Base-by-base conservation (phyloP, 148 eudicot species). In the Rhododendron griersonianum region DNA sequence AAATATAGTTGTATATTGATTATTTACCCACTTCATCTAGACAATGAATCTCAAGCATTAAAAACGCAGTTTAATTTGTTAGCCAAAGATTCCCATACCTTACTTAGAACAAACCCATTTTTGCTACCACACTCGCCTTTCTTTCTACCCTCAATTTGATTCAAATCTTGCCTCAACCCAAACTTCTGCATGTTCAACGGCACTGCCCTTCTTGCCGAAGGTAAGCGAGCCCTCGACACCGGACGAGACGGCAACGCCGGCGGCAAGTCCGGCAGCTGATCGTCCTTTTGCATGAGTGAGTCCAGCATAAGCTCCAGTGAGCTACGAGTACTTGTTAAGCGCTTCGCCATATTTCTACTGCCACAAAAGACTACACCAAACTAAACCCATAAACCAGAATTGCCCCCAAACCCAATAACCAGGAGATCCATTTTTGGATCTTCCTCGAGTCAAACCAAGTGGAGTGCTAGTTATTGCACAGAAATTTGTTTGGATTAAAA, bases 271-370 rank as follows among this genome's bases (percentile, higher is more conserved):
- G 41, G 61, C 5, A 86, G 84, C 61, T 88, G 86, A 76, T 89
- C 83, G 14, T 90, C 94, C 53, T 37, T 67, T 65, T 87, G 87
- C 91, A 63, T 88, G 45, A 90, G 47, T 30, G 86, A 28, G 4
- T 90, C 91, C 81, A 92, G 87, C 94, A 92, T 92, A 35, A 92
- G 87, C 89, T 92, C 94, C 76, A 92, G 81, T 3, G 92, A 86
- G 87, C 93, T 91, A 30, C 83, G 88, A 78, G 84, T 89, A 39
- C 81, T 48, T 84, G 84, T 86, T 1, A 84, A 61, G 39, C 81
- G 84, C 69, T 53, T 80, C 76, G 51, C 50, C 81, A 82, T 83
- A 44, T 67, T 25, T 25, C 73, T 67, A 67, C 73, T 67, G 15
- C 73, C 33, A 67, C 21, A 10, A 67, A 25, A 3, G 14, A 10